A percentile compares a stretch with the other conserved stretches of the same genome.
phyloP scores from a whole-genome alignment of 805 yeast genomes.

The Komagataella pseudopastoris region DNA sequence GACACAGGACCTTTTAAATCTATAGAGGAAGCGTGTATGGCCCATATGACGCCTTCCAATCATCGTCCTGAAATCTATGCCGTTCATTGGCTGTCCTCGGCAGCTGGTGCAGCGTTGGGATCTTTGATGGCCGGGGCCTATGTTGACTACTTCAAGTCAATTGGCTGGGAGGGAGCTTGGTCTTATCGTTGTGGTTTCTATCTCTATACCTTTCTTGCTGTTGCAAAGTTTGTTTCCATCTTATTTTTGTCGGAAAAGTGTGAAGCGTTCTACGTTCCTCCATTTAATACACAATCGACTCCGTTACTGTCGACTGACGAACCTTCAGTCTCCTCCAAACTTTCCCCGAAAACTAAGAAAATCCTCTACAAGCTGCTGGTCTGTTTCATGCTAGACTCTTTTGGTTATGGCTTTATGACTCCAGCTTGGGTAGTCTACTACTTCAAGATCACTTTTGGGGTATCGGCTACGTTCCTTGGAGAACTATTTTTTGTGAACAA shows the following conservation, averaged over 20 bases:
- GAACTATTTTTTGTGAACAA: slow-evolving; percentile 52
- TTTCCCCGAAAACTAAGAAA: slow-evolving; percentile 28
- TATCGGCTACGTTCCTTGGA: slow-evolving; percentile 50
- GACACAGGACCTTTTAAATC: slow-evolving; percentile 88
- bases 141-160: slow-evolving; percentile 17
- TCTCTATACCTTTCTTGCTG: slow-evolving; percentile 41
- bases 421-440: slow-evolving; percentile 82
- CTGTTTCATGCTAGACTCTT: slow-evolving; percentile 72
- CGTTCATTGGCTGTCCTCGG: slow-evolving; percentile 53
- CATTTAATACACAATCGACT: slow-evolving; percentile 12
- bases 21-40: slow-evolving; percentile 72
- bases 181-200: slow-evolving; percentile 47
- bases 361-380: slow-evolving; percentile 34
- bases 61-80: slow-evolving; percentile 67
- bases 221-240: slow-evolving; percentile 35
- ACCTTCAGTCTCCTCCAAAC: slow-evolving; percentile 12
- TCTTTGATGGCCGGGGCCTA: slow-evolving; percentile 41
- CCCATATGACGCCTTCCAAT: slow-evolving; percentile 56
- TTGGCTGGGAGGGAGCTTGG: slow-evolving; percentile 12
- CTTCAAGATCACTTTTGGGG: slow-evolving; percentile 41
- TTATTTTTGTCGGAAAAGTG: slow-evolving; percentile 35
- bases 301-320: slow-evolving; percentile 5
- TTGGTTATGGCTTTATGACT: slow-evolving; percentile 84
- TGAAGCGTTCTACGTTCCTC: slow-evolving; percentile 24
- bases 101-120: slow-evolving; percentile 67